Evolutionary conservation across 805 yeast species (phyloP), one percentile per base, ranked within the genome.

Genomic region (Wickerhamiella parazyma): DNA sequence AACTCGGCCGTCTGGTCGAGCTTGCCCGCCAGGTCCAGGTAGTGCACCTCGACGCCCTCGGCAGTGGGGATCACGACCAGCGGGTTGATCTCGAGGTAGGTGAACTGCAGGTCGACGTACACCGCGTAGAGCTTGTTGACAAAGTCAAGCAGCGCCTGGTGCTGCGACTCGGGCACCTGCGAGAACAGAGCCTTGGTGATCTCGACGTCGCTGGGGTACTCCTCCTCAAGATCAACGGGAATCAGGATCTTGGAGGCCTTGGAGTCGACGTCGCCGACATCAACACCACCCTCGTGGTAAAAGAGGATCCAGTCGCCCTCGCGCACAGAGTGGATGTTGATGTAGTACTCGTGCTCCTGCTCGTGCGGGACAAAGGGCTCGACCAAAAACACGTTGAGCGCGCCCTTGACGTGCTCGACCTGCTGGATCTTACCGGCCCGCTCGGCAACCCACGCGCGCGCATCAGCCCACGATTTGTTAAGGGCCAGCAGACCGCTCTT

Each of bases 241-340:
- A 66, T 62, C 49, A 65, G 52, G 33, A 66, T 48, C 59, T 63
- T 63, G 22, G 66, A 52, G 31, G 71, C 71, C 61, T 66, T 66
- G 48, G 71, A 59, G 47, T 66, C 71, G 29, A 66, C 71, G 43
- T 66, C 71, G 24, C 71, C 71, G 22, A 66, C 71, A 44, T 66
- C 71, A 34, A 66, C 71, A 50, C 71, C 71, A 35, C 71, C 71
- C 55, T 67, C 71, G 55, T 66, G 69, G 59, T 66, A 66, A 55
- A 66, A 66, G 48, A 67, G 60, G 43, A 66, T 66, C 66, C 66
- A 62, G 60, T 66, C 71, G 17, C 71, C 71, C 51, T 66, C 71
- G 38, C 71, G 61, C 39, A 65, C 66, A 10, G 71, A 67, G 64
- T 67, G 65, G 55, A 66, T 66, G 59, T 67, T 67, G 58, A 66